phyloP scores from a whole-genome alignment of 2,329 filamentous ascomycete genomes.

The Colletotrichum echinochloae region DNA sequence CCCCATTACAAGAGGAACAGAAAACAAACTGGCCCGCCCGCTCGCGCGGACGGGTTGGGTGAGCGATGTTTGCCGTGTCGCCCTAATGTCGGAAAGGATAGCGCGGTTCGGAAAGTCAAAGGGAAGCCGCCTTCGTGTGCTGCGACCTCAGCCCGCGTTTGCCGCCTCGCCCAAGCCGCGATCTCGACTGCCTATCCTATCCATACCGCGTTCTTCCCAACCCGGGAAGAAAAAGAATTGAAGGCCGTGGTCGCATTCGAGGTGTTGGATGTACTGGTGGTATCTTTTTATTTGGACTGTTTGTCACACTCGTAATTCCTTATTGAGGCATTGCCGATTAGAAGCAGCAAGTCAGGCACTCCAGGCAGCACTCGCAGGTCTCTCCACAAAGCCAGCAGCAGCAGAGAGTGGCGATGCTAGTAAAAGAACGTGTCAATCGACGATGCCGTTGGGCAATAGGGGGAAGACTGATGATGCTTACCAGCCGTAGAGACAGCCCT shows the following conservation, averaged over 20 bases:
- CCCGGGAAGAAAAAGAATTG: background rate
- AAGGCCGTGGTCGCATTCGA: conserved; percentile 36
- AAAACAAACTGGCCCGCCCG: background rate
- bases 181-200: background rate
- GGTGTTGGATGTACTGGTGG: background rate
- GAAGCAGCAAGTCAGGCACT: conserved; percentile 56
- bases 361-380: conserved; percentile 58
- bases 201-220: conserved; percentile 12
- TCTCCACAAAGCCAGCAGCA: conserved; percentile 60
- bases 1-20: background rate
- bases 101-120: background rate
- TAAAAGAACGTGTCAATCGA: background rate
- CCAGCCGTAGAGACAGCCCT: conserved; percentile 56
- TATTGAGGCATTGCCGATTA: conserved; percentile 41
- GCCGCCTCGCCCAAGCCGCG: background rate
- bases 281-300: conserved; percentile 6
- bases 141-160: background rate
- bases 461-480: conserved; percentile 40
- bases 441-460: background rate
- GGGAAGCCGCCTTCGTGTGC: background rate
- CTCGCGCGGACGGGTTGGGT: background rate
- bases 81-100: background rate
- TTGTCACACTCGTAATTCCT: conserved; percentile 1
- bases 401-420: conserved; percentile 55
- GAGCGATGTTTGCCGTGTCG: background rate